A percentile compares a stretch with the other conserved stretches of the same genome.
Evolutionary conservation across 768 basidiomycete genomes (phyloP).

Genomic region (Trametes punicea): DNA sequence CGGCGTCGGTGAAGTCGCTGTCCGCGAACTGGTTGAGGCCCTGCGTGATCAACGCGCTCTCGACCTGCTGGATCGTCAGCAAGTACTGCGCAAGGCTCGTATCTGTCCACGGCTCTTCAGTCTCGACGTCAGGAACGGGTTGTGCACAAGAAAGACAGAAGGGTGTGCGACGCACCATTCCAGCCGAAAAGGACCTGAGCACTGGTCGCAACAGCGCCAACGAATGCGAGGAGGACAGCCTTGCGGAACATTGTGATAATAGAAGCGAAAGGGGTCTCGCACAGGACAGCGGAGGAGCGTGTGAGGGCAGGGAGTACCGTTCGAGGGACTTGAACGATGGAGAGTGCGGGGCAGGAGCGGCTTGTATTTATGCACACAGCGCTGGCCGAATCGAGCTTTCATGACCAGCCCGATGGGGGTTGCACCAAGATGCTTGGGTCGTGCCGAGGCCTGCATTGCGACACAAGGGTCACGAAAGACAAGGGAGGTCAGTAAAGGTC

Average conservation of each 20-base stretch:
- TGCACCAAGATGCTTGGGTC: neutral
- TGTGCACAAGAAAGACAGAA: neutral
- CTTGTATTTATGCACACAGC: slow-evolving; percentile 5
- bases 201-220: slow-evolving; percentile 15
- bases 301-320: slow-evolving; percentile 4
- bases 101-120: slow-evolving; percentile 13
- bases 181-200: neutral
- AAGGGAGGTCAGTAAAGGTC: neutral
- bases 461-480: neutral
- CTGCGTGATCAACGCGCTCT: slow-evolving; percentile 40
- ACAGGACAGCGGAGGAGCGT: neutral
- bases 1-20: slow-evolving; percentile 43
- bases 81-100: slow-evolving; percentile 40
- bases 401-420: neutral
- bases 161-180: neutral
- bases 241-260: slow-evolving; percentile 9
- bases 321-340: slow-evolving; percentile 9
- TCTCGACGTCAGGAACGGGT: too few species aligned
- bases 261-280: slow-evolving; percentile 8
- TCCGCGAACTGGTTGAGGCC: slow-evolving; percentile 44
- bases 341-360: neutral
- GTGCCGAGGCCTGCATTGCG: neutral
- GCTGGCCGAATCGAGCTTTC: neutral
- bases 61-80: slow-evolving; percentile 45
- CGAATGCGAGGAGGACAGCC: slow-evolving; percentile 17